These are phyloP conservation scores for Kodamaea ohmeri DNA, from an alignment of 1,139 yeast genomes.

Conservation along the genomic window DNA sequence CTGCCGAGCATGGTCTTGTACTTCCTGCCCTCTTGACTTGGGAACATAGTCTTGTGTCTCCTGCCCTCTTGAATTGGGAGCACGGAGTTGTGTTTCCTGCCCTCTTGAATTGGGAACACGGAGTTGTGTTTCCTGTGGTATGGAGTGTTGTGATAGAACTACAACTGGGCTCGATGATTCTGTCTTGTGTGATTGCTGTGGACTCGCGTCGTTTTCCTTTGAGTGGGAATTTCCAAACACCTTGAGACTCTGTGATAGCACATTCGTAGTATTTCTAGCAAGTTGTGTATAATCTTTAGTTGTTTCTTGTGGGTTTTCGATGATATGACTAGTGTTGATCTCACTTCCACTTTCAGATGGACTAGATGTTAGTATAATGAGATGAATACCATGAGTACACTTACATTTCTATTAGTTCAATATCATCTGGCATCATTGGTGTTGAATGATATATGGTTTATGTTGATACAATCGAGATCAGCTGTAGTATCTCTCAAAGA, in stretches of 20 bases:
- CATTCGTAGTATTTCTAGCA: background rate
- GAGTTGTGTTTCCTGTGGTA: too few relatives aligned
- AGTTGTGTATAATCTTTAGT: too few relatives aligned
- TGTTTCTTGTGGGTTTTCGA: background rate
- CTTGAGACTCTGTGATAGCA: background rate
- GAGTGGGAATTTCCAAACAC: background rate
- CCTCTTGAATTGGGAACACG: background rate
- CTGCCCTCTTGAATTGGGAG: background rate
- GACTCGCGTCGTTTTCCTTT: background rate
- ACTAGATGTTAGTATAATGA: conserved; percentile 1
- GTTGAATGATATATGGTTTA: background rate
- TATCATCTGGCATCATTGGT: background rate
- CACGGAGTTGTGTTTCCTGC: background rate
- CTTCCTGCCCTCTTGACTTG: background rate
- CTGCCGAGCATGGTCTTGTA: too few relatives aligned
- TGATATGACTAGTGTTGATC: background rate
- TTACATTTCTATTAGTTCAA: conserved; percentile 2
- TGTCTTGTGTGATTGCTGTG: too few relatives aligned
- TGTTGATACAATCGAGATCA: too few relatives aligned
- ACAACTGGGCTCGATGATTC: conserved; percentile 4
- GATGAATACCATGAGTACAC: background rate
- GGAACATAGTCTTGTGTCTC: too few relatives aligned
- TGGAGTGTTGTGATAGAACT: conserved; percentile 1
- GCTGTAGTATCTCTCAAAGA: too few relatives aligned
- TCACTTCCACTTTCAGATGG: conserved; percentile 1